Conservation (phyloP, 2,329 filamentous ascomycete species). For the Paecilomyces sp. region DNA sequence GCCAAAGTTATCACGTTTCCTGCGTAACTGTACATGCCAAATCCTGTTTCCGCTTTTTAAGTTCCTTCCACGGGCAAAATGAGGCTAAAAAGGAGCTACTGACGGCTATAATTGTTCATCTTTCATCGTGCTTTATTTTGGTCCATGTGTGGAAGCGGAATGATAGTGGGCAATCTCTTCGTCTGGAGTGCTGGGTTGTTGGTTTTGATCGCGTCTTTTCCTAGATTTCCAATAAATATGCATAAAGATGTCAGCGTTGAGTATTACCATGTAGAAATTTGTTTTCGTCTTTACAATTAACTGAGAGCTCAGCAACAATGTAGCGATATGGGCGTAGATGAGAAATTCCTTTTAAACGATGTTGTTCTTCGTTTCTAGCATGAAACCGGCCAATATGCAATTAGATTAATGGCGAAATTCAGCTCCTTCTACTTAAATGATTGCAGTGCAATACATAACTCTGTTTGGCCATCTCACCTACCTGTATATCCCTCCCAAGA, state of each 20-base stretch:
- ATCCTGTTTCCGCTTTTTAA: not conserved
- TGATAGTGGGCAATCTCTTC: not conserved
- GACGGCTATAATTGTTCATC: not conserved
- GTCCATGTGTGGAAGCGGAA: not conserved
- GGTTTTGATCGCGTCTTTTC: not conserved
- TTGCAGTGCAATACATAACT: too few relatives aligned
- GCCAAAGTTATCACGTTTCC: not conserved
- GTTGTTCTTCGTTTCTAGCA: too few relatives aligned
- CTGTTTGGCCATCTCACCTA: too few relatives aligned
- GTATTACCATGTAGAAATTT: not conserved
- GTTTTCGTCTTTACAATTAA: not conserved
- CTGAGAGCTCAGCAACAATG: too few relatives aligned
- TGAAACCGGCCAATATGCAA: too few relatives aligned
- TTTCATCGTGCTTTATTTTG: not conserved
- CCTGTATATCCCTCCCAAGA: not conserved
- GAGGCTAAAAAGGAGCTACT: not conserved
- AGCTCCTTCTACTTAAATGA: too few relatives aligned
- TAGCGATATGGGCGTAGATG: too few relatives aligned
- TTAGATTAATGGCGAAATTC: too few relatives aligned
- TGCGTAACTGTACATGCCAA: not conserved
- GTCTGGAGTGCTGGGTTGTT: slow-evolving; percentile 12
- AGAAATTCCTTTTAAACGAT: too few relatives aligned
- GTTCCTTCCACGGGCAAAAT: not conserved
- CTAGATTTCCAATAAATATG: not conserved
- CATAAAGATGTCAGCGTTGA: not conserved